phyloP scores from a whole-genome alignment of 1,139 yeast species.

The Waltiozyma solani region DNA sequence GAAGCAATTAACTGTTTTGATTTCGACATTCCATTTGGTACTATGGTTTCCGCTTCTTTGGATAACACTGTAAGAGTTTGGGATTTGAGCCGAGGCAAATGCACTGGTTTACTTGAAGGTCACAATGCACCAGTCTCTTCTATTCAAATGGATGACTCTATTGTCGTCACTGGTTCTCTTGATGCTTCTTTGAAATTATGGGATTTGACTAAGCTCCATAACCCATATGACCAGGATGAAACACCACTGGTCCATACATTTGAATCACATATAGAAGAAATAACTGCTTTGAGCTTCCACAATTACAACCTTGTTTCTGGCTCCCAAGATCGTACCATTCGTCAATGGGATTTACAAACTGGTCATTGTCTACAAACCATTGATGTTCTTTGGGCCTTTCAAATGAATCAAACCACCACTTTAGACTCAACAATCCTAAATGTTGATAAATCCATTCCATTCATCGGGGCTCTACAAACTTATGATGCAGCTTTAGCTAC shows the following conservation, averaged over 20 bases:
- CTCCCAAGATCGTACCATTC: constrained; percentile 76
- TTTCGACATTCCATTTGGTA: constrained; percentile 63
- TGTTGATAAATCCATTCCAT: constrained; percentile 22
- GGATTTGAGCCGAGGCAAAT: constrained; percentile 55
- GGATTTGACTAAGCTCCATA: constrained; percentile 31
- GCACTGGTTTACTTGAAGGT: constrained; percentile 40
- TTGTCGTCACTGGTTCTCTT: constrained; percentile 50
- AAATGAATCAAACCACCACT: constrained; percentile 10
- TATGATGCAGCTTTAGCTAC: constrained; percentile 67
- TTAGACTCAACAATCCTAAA: constrained; percentile 7
- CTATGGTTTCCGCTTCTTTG: constrained; percentile 65
- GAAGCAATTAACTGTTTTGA: constrained; percentile 45
- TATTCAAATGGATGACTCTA: constrained; percentile 41
- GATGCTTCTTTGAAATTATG: constrained; percentile 56
- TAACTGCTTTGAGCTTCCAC: constrained; percentile 49
- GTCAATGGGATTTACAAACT: constrained; percentile 83
- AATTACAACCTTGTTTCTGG: constrained; percentile 62
- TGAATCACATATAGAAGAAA: constrained; percentile 54
- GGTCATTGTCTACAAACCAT: constrained; percentile 47
- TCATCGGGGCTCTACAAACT: constrained; percentile 52
- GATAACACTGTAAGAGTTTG: constrained; percentile 81
- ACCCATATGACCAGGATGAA: constrained; percentile 18
- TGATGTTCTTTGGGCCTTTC: constrained; percentile 48
- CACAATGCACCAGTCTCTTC: constrained; percentile 48
- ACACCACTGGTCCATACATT: constrained; percentile 34